These are phyloP conservation scores for Odonthalia washingtoniensis DNA, from an alignment of 31 red algal species.

Conservation along the genomic window DNA sequence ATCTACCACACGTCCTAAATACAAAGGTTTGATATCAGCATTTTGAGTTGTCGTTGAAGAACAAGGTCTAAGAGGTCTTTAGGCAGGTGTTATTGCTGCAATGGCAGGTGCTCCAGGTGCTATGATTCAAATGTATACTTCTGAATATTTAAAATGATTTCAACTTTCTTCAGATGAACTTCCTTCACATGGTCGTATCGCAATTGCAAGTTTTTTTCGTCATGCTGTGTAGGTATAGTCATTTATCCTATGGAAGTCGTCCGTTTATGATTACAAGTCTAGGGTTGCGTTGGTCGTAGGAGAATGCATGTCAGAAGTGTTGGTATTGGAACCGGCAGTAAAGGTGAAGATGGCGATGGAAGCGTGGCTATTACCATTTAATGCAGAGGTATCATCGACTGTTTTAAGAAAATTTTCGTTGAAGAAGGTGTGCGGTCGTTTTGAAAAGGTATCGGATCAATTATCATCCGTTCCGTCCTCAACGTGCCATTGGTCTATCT, in stretches of 20 bases:
- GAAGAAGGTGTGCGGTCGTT: no score
- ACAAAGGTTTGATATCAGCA: slow-evolving; percentile 42
- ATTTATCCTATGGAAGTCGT: slow-evolving; percentile 66
- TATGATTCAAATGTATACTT: slow-evolving; percentile 64
- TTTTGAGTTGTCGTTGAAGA: slow-evolving; percentile 61
- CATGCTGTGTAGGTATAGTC: slow-evolving; percentile 43
- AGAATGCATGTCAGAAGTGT: no score
- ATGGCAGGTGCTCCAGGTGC: slow-evolving; percentile 66
- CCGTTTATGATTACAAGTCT: slow-evolving; percentile 51
- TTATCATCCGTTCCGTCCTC: no score
- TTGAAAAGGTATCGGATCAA: no score
- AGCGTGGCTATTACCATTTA: no score
- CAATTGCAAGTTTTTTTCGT: slow-evolving; percentile 46
- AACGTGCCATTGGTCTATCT: slow-evolving; percentile 53
- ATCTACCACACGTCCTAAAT: slow-evolving; percentile 33
- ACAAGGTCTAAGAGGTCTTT: slow-evolving; percentile 59
- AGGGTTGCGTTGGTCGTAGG: no score
- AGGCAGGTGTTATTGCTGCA: slow-evolving; percentile 48
- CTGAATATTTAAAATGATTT: no score
- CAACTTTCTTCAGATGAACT: no score
- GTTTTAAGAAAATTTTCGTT: no score
- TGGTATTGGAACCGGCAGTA: no score
- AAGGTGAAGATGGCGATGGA: no score
- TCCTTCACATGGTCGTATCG: no score
- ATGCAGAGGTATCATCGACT: slow-evolving; percentile 43